phyloP scores from a whole-genome alignment of 192 early-diverging fungal genomes.

The Haplosporangium gracile region DNA sequence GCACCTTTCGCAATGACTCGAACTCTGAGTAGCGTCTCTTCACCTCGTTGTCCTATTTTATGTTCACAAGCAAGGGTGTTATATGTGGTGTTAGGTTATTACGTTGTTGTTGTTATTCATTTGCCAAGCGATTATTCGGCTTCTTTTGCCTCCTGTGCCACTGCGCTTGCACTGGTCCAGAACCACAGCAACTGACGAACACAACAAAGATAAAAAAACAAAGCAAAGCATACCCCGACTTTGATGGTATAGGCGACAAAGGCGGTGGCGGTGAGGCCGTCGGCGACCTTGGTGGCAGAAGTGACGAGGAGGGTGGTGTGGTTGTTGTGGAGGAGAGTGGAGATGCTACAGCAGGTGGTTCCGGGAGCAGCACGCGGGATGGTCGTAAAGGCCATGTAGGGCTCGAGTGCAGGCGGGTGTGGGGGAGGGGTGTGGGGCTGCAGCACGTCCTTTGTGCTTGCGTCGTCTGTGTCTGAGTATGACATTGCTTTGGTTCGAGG shows the following conservation, averaged over 20 bases:
- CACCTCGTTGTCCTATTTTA: slow-evolving; percentile 71
- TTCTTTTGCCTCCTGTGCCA: not conserved
- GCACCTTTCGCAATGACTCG: slow-evolving; percentile 85
- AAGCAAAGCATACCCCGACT: slow-evolving; percentile 57
- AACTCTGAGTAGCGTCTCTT: slow-evolving; percentile 97
- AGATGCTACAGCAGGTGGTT: slow-evolving; percentile 53
- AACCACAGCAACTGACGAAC: not conserved
- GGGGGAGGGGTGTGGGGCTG: slow-evolving; percentile 10
- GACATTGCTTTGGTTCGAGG: slow-evolving; percentile 26
- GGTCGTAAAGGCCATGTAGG: slow-evolving; percentile 51
- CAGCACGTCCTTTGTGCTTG: slow-evolving; percentile 8
- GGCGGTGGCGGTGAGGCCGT: slow-evolving; percentile 59
- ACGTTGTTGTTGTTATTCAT: not conserved
- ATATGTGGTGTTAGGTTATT: not conserved
- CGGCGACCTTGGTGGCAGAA: slow-evolving; percentile 62
- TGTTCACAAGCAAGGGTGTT: not conserved
- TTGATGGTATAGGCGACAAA: slow-evolving; percentile 70
- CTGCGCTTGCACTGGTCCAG: not conserved
- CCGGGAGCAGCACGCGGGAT: slow-evolving; percentile 50
- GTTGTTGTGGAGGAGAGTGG: slow-evolving; percentile 50
- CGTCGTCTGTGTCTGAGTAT: slow-evolving; percentile 38
- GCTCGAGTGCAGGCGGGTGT: not conserved
- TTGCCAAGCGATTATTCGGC: not conserved
- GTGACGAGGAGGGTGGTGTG: slow-evolving; percentile 62
- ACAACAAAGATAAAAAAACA: not conserved